Evolutionary conservation across 202 grass and related monocot genomes (phyloP), one percentile per base, ranked within the genome.

Genomic region (Digitaria exilis): DNA sequence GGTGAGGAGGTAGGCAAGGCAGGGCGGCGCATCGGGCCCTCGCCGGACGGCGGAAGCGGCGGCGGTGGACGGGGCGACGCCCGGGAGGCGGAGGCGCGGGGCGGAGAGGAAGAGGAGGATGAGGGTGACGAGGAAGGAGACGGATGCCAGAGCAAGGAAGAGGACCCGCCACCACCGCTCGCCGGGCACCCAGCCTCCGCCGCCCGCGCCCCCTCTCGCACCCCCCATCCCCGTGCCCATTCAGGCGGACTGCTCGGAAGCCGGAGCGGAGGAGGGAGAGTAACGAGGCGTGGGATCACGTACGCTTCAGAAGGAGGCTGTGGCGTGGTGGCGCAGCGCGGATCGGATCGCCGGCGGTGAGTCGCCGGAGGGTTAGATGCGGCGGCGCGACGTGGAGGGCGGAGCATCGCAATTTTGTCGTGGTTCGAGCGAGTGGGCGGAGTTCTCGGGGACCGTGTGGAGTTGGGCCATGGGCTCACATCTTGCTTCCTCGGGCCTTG

Each of bases 1-100:
- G 11, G 49, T 84, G 21, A 95, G 91, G 60, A 90, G 80, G 51
- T 94, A 94, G 14, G 87, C 89, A 50, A 91, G 90, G 90, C 90
- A 82, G 51, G 93, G 93, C 31, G 71, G 82, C 32, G 54, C 79
- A 3, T 67, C 65, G 11, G 82, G 65, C 58, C 80, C 85, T 24
- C 87, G 85, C 28, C 71, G 71, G 75, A 88, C 21, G 35, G 85
- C 35, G 43, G 77, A 50, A 19, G 69, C 50, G 16, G 56, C 24
- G 19, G 55, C 31, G 32, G 56, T 7, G 63, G 16, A 65, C 32
- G 57, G 71, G 44, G 55, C 62, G 69, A 69, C 34, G 75, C 85
- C 43, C 45, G 88, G 85, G 59, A 76, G 69, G 52, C 80, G 81
- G 81, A 85, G 59, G 66, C 87, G 86, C 54, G 79, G 68, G 2